These are phyloP conservation scores for Aureobasidium uvarum DNA, from an alignment of 2,329 filamentous ascomycete genomes.

Conservation along the genomic window DNA sequence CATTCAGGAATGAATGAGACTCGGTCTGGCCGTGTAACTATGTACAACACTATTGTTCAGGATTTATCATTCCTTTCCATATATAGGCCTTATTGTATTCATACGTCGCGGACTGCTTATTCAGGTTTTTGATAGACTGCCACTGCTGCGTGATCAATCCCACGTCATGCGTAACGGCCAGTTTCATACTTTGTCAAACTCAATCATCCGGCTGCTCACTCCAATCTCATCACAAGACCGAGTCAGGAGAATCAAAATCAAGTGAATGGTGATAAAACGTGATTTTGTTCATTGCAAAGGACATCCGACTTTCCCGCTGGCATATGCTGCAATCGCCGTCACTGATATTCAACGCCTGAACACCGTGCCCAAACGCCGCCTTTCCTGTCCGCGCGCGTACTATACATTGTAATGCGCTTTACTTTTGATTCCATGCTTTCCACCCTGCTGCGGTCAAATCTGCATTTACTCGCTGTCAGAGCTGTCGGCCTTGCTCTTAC, in stretches of 20 bases:
- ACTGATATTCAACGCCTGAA: constrained; percentile 27
- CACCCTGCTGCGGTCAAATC: not conserved
- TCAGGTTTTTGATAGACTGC: not conserved
- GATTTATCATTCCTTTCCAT: not conserved
- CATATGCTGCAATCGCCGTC: constrained; percentile 26
- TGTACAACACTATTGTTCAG: constrained; percentile 6
- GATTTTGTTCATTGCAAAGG: constrained; percentile 26
- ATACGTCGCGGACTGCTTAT: not conserved
- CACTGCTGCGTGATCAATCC: constrained; percentile 9
- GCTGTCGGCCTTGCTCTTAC: constrained; percentile 40
- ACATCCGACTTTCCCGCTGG: constrained; percentile 25
- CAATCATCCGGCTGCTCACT: not conserved
- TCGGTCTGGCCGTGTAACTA: constrained; percentile 15
- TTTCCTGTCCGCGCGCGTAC: constrained; percentile 23
- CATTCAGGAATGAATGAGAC: constrained; percentile 1
- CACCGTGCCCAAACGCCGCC: constrained; percentile 27
- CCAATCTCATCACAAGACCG: not conserved
- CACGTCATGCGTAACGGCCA: constrained; percentile 23
- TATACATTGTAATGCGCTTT: constrained; percentile 26
- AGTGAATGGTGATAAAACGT: constrained; percentile 21
- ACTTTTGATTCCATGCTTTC: constrained; percentile 6
- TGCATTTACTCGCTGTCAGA: constrained; percentile 43
- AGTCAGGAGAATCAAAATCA: not conserved
- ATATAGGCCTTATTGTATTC: not conserved
- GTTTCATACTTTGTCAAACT: constrained; percentile 5